A percentile compares a stretch with the other conserved stretches of the same genome.
These are phyloP conservation scores for Pilatotrama ljubarskyi DNA, from an alignment of 768 basidiomycete genomes.

Conservation along the genomic window DNA sequence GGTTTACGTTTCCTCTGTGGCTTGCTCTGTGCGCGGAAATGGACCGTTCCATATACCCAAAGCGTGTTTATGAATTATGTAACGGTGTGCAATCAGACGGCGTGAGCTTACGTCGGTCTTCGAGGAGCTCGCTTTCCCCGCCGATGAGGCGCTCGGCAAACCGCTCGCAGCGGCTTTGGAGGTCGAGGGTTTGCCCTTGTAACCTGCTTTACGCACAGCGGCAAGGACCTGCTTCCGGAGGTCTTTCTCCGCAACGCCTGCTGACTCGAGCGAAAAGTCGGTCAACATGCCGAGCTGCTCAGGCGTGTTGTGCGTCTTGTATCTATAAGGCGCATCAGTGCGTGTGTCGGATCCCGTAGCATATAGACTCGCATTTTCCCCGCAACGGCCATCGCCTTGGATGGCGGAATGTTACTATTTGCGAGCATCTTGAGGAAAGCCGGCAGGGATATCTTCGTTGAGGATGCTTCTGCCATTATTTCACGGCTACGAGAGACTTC, in stretches of 20 bases:
- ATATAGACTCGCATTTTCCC: slow-evolving; percentile 58
- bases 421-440: slow-evolving; percentile 69
- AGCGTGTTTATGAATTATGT: neutral
- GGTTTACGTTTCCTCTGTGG: slow-evolving; percentile 56
- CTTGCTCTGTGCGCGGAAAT: slow-evolving; percentile 18
- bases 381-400: slow-evolving; percentile 69
- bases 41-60: neutral
- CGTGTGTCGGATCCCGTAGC: neutral
- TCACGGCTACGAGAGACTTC: neutral
- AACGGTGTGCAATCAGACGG: slow-evolving; percentile 3
- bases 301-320: slow-evolving; percentile 68
- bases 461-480: slow-evolving; percentile 25
- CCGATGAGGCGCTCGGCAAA: neutral
- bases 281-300: slow-evolving; percentile 56
- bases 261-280: slow-evolving; percentile 54
- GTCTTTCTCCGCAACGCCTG: slow-evolving; percentile 66
- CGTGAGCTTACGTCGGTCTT: slow-evolving; percentile 21
- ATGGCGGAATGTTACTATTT: slow-evolving; percentile 52
- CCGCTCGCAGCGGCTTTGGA: neutral
- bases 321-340: slow-evolving; percentile 42
- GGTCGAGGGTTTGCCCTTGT: slow-evolving; percentile 32
- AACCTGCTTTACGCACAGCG: slow-evolving; percentile 67
- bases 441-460: slow-evolving; percentile 58
- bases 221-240: slow-evolving; percentile 58
- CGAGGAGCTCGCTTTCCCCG: slow-evolving; percentile 7